Conservation (phyloP, 208 protist species). For the Sergeia podlipaevii region DNA sequence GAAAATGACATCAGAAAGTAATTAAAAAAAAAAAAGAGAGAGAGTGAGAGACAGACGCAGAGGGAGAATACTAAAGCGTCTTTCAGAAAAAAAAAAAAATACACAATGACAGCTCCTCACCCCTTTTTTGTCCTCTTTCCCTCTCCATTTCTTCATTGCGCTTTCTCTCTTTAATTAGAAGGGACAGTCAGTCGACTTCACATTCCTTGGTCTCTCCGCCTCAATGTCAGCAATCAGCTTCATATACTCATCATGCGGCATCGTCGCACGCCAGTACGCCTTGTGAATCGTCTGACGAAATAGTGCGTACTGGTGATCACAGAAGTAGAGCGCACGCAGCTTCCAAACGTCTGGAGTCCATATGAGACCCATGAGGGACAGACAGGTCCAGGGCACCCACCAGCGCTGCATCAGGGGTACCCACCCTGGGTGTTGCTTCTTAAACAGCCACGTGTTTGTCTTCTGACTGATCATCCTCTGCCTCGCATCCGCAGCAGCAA, state of each 20-base stretch:
- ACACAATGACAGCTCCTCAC: not conserved
- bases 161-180: slow-evolving; percentile 32
- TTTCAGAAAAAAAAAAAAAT: slow-evolving; percentile 8
- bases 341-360: slow-evolving; percentile 88
- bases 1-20: no score
- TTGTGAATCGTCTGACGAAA: slow-evolving; percentile 62
- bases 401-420: slow-evolving; percentile 80
- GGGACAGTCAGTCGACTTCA: slow-evolving; percentile 57
- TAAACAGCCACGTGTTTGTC: slow-evolving; percentile 79
- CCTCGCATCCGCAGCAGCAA: no score
- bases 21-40: no score
- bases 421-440: slow-evolving; percentile 61
- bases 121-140: not conserved
- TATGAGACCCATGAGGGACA: slow-evolving; percentile 23
- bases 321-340: slow-evolving; percentile 65
- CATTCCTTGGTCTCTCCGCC: slow-evolving; percentile 25
- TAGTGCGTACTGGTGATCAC: slow-evolving; percentile 65
- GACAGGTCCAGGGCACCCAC: slow-evolving; percentile 77
- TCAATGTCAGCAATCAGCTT: slow-evolving; percentile 52
- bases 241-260: slow-evolving; percentile 58
- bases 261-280: slow-evolving; percentile 73
- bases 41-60: no score
- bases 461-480: slow-evolving; percentile 1
- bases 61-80: slow-evolving; percentile 7
- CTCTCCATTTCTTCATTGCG: not conserved